These are phyloP conservation scores for Firmiana major DNA, from an alignment of 345 rosid genomes.

Conservation along the genomic window DNA sequence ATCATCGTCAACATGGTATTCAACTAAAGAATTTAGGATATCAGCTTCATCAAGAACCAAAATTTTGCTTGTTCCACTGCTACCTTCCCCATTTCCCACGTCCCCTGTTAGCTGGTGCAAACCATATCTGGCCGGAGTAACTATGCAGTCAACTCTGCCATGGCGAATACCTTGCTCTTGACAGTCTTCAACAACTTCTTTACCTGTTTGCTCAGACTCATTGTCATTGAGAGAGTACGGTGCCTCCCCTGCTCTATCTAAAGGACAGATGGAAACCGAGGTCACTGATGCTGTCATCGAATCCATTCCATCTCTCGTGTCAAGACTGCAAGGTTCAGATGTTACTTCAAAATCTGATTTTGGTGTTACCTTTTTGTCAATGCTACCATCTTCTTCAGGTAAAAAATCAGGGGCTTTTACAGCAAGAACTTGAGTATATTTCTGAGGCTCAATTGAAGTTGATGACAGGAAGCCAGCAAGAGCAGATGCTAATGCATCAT, in stretches of 20 bases:
- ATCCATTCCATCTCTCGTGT: constrained; percentile 25
- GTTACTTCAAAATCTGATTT: constrained; percentile 18
- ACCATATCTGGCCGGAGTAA: constrained; percentile 8
- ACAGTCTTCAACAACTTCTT: constrained; percentile 24
- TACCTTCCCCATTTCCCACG: constrained; percentile 14
- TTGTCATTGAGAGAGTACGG: constrained; percentile 10
- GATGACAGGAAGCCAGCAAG: constrained; percentile 71
- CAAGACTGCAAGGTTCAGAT: constrained; percentile 23
- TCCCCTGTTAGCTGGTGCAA: constrained; percentile 18
- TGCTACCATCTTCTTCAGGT: constrained; percentile 45
- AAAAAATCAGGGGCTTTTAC: constrained; percentile 62
- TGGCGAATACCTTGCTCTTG: neutral
- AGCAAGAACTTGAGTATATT: constrained; percentile 42
- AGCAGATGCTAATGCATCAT: constrained; percentile 83
- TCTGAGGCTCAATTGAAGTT: constrained; percentile 25
- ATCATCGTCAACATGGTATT: neutral
- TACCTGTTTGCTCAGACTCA: constrained; percentile 15
- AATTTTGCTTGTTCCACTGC: constrained; percentile 14
- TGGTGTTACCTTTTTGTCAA: constrained; percentile 24
- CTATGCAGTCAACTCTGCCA: neutral
- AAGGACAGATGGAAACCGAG: constrained; percentile 9
- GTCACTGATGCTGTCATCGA: neutral
- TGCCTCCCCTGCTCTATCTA: constrained; percentile 18
- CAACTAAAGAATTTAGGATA: constrained; percentile 22
- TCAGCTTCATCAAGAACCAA: constrained; percentile 23